These are phyloP conservation scores for Cryphonectria parasitica DNA, from an alignment of 2,329 filamentous ascomycete genomes.

Conservation along the genomic window DNA sequence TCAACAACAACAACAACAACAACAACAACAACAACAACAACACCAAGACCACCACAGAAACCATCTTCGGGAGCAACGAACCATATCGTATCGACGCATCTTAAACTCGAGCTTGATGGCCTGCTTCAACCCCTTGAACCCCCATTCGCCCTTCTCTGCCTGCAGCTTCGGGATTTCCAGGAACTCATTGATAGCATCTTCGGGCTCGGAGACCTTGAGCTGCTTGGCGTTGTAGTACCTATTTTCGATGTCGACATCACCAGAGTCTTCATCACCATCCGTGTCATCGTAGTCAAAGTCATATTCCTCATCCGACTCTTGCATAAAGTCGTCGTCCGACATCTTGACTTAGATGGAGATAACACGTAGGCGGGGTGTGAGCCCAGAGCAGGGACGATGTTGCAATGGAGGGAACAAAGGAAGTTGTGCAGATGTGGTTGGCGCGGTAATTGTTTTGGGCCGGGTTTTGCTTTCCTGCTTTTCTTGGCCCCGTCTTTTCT, in stretches of 20 bases:
- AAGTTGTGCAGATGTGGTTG: neutral
- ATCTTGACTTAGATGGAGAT: slow-evolving; percentile 49
- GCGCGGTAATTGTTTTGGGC: neutral
- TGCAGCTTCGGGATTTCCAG: slow-evolving; percentile 84
- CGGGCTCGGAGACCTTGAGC: slow-evolving; percentile 82
- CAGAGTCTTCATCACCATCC: slow-evolving; percentile 76
- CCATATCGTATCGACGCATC: slow-evolving; percentile 84
- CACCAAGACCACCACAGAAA: neutral
- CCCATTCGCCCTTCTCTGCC: slow-evolving; percentile 94
- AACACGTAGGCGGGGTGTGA: neutral
- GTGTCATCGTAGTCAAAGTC: slow-evolving; percentile 97
- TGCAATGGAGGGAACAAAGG: neutral
- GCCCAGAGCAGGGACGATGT: neutral
- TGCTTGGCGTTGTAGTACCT: slow-evolving; percentile 99
- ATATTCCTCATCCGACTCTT: slow-evolving; percentile 88
- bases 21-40: no score
- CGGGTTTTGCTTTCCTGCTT: neutral
- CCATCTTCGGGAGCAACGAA: slow-evolving; percentile 41
- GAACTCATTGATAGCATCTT: slow-evolving; percentile 90
- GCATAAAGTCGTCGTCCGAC: slow-evolving; percentile 94
- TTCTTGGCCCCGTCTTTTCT: neutral
- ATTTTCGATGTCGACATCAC: slow-evolving; percentile 95
- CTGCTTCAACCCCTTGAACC: slow-evolving; percentile 97
- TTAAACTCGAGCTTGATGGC: slow-evolving; percentile 97
- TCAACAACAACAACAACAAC: no score